These are phyloP conservation scores for Rosa hybrid DNA, from an alignment of 331 rosid genomes.

Conservation along the genomic window DNA sequence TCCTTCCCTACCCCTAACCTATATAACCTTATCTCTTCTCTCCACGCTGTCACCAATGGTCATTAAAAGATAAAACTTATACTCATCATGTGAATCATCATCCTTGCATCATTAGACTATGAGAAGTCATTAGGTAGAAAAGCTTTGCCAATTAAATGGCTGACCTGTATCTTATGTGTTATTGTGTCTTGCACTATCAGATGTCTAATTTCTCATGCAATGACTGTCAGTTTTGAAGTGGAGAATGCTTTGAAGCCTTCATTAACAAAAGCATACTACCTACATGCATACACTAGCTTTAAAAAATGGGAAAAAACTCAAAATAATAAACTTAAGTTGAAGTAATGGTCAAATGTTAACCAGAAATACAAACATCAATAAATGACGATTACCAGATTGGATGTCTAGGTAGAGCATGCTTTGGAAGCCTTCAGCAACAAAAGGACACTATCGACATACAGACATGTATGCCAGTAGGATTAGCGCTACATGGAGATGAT, in stretches of 20 bases:
- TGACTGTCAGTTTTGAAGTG: background rate
- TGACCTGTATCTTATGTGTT: background rate
- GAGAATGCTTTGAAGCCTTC: background rate
- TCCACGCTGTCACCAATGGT: too few species aligned
- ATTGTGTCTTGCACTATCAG: background rate
- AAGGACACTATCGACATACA: background rate
- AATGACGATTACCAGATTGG: too few species aligned
- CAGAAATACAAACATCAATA: background rate
- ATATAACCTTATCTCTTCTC: background rate
- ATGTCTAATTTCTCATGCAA: background rate
- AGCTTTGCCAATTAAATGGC: background rate
- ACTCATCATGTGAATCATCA: background rate
- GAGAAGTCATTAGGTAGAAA: background rate
- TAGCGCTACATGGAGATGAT: background rate
- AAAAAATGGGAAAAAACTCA: too few species aligned
- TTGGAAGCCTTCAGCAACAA: background rate
- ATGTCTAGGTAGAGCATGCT: too few species aligned
- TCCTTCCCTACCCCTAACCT: background rate
- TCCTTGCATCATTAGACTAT: background rate
- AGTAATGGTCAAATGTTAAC: background rate
- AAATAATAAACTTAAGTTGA: background rate
- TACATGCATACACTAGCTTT: background rate
- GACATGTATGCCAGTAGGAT: background rate
- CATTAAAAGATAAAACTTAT: background rate
- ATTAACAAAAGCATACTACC: background rate